These are phyloP conservation scores for Kodamaea hsintzibuensis DNA, from an alignment of 805 yeast genomes.

Conservation along the genomic window DNA sequence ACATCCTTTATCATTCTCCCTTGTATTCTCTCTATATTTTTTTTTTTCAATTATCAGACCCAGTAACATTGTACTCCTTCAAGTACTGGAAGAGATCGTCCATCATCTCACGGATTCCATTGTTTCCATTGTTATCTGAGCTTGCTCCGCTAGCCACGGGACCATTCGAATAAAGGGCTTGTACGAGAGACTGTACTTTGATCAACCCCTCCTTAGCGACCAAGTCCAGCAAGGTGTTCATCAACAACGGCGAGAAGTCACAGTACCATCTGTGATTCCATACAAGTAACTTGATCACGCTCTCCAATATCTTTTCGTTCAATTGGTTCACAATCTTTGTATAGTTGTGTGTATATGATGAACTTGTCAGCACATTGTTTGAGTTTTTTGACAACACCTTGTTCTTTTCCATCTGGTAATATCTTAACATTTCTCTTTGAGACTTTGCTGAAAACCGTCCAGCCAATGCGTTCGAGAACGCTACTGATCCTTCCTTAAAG, in stretches of 20 bases:
- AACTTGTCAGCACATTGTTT: constrained; percentile 5
- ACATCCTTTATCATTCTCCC: neutral
- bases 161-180: constrained; percentile 57
- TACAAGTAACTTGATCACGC: constrained; percentile 77
- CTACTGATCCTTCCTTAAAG: constrained; percentile 80
- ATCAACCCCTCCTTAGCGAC: constrained; percentile 77
- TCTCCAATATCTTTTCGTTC: constrained; percentile 62
- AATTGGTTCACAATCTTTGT: constrained; percentile 42
- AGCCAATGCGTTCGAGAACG: constrained; percentile 71
- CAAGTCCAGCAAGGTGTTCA: constrained; percentile 57
- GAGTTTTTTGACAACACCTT: constrained; percentile 32
- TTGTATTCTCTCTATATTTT: neutral
- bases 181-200: constrained; percentile 70
- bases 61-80: constrained; percentile 31
- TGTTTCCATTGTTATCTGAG: constrained; percentile 49
- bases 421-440: constrained; percentile 69
- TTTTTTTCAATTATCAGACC: constrained; percentile 5
- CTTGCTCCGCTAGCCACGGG: constrained; percentile 13
- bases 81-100: constrained; percentile 51
- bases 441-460: constrained; percentile 81
- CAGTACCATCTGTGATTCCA: constrained; percentile 99
- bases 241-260: constrained; percentile 75
- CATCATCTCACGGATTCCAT: constrained; percentile 60
- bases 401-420: constrained; percentile 54
- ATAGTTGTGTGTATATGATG: constrained; percentile 29